Evolutionary conservation across 768 basidiomycete genomes (phyloP).

Genomic region (Cyclocybe aegerita): DNA sequence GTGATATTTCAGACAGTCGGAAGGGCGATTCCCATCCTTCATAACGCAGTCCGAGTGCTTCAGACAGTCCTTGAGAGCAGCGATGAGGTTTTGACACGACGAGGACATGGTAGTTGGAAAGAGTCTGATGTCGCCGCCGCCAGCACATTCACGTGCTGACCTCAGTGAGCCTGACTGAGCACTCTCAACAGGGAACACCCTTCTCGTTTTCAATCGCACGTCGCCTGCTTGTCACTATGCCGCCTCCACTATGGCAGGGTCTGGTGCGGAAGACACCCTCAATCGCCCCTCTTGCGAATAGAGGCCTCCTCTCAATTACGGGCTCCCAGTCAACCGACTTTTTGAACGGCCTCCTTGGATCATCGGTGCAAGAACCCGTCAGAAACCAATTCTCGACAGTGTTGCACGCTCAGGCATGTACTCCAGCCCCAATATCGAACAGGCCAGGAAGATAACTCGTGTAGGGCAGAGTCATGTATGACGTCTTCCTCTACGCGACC

Average conservation of each 20-base stretch:
- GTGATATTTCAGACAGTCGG: conserved; percentile 80
- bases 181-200: background rate
- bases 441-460: conserved; percentile 11
- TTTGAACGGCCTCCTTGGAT: conserved; percentile 74
- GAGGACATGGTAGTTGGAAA: conserved; percentile 56
- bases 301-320: conserved; percentile 71
- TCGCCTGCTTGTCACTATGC: conserved; percentile 21
- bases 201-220: background rate
- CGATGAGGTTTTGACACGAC: conserved; percentile 74
- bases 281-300: conserved; percentile 61
- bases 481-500: conserved; percentile 80
- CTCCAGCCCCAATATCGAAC: conserved; percentile 12
- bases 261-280: conserved; percentile 50
- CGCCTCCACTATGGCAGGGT: conserved; percentile 36
- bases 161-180: conserved; percentile 3
- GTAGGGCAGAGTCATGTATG: conserved; percentile 88
- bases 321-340: conserved; percentile 83
- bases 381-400: conserved; percentile 63
- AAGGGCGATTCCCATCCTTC: conserved; percentile 76
- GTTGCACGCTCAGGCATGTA: conserved; percentile 73
- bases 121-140: background rate
- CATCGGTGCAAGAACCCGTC: conserved; percentile 41
- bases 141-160: conserved; percentile 1
- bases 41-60: conserved; percentile 86
- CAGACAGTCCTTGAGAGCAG: conserved; percentile 81